Evolutionary conservation across 768 basidiomycete genomes (phyloP), one percentile per base, ranked within the genome.

Genomic region (Melanogaster broomeanus): DNA sequence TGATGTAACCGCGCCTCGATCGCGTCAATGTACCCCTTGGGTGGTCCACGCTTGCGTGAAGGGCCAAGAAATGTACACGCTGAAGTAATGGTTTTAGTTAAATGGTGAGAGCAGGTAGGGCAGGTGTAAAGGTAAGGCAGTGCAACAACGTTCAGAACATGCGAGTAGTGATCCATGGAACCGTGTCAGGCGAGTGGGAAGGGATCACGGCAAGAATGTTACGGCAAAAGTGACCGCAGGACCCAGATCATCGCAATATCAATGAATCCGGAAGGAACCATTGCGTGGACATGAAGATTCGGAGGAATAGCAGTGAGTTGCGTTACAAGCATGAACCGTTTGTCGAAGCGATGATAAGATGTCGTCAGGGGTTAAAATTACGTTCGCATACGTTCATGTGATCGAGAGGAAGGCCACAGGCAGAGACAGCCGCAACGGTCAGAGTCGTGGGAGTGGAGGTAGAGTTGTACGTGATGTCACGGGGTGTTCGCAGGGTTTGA

Each of bases 1-100:
- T 95, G 90, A 59, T 96, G 93, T 6, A 96, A 73, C 13, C 91
- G 83, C 13, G 89, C 88, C 70, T 96, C 93, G 60, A 96, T 93
- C 25, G 92, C 92, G 62, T 95, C 92, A 63, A 96, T 94, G 75
- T 96, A 96, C 1, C 93, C 93, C 64, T 91, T 92, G n/a, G 90
- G 89, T 3, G 89, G 88, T 2, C 92, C 92, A 57, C 92, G 86
- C 65, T 88, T 88, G 59, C 87, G 81, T 12, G 88, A 89, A 8
- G 87, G 87, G 3, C 86, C 87, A 35, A 90, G 75, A 69, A 88
- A 90, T 0, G 89, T 89, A 63, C 88, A 90, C 18, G 81, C 87
- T 89, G 63, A 30, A 18, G 55, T 42, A 40, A 53, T 40, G 50
- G 28, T 42, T 54, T 48, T 52, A 53, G 42, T 41, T 58, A 42